A percentile compares a stretch with the other conserved stretches of the same genome.
Conservation (phyloP, 352 stramenopile genomes). For the Globisporangium paroecandrum region DNA sequence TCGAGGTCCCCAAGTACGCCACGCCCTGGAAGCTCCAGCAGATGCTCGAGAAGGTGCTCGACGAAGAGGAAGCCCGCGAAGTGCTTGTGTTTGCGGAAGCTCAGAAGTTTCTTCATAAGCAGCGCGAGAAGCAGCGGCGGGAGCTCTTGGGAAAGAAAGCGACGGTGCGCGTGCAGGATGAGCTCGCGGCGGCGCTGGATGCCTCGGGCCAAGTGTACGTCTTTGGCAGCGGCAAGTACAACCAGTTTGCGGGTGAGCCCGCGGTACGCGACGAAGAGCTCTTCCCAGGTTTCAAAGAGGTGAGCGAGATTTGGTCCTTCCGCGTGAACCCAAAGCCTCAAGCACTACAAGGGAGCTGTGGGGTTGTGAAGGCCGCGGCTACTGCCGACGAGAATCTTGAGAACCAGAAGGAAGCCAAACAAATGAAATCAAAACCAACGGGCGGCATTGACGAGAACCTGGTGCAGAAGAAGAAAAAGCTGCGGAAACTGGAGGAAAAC, state of each 20-base stretch:
- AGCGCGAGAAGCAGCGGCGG: slow-evolving; percentile 64
- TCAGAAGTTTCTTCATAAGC: slow-evolving; percentile 63
- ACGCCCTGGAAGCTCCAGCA: slow-evolving; percentile 74
- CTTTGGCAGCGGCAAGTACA: slow-evolving; percentile 79
- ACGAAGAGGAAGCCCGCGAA: slow-evolving; percentile 88
- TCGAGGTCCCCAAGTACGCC: slow-evolving; percentile 88
- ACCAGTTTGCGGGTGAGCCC: slow-evolving; percentile 75
- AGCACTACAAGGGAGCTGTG: neutral
- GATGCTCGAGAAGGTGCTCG: slow-evolving; percentile 86
- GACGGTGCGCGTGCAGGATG: slow-evolving; percentile 67
- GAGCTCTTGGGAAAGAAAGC: slow-evolving; percentile 46
- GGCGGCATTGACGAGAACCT: slow-evolving; percentile 10
- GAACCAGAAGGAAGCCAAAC: slow-evolving; percentile 1
- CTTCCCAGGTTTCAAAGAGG: slow-evolving; percentile 59
- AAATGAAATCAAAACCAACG: neutral
- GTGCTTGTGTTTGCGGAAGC: slow-evolving; percentile 76
- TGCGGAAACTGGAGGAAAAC: slow-evolving; percentile 10
- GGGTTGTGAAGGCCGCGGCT: neutral
- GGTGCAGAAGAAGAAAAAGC: slow-evolving; percentile 11
- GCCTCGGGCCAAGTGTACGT: slow-evolving; percentile 92
- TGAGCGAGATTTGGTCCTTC: slow-evolving; percentile 62
- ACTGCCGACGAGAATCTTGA: neutral
- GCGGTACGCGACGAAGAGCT: slow-evolving; percentile 47
- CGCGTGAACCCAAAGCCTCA: slow-evolving; percentile 29
- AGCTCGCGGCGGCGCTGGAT: slow-evolving; percentile 86